Base-by-base conservation (phyloP, 257 asterid species). In the Coffea canephora region DNA sequence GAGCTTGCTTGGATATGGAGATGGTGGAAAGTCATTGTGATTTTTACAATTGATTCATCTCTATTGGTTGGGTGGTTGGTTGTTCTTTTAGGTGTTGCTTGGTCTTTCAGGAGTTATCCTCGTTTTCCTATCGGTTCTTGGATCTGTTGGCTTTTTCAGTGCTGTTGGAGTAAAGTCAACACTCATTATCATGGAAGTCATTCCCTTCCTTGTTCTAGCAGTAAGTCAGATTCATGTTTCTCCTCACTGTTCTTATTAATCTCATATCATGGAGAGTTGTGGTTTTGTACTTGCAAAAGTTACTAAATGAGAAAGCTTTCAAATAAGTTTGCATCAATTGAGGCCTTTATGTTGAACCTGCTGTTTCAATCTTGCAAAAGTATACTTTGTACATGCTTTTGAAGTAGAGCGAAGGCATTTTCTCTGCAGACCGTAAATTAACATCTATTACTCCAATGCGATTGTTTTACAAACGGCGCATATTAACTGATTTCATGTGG, bases 181-280 rank as follows among this genome's bases (percentile, higher is more conserved):
- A 46, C 95, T 96, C 41, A 96, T 96, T 82, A 96, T 96, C 39
- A 92, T 96, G 99, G 99, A 96, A 96, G 99, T 96, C 91, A 94
- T 96, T 85, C 99, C 99, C 31, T 96, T 96, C 85, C 99, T 96
- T 83, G 99, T 96, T 84, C 89, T 96, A 82, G 99, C 99, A 0
- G 99, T 96, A 89, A 91, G 99, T 87, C 70, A 82, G 62, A 50
- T 80, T 81, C 70, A 61, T 65, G 49, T 41, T 70, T 67, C 68
- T 83, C 77, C 83, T 81, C 36, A 61, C 21, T 50, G 55, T 16
- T 43, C 55, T 66, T 83, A n/a, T 34, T 41, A 46, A 15, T 70
- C 57, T 41, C 25, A 75, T 71, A 39, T 48, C 25, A 41, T 71
- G 61, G 43, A 71, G 19, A 71, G 76, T 48, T 14, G 8, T 48